Base-by-base conservation (phyloP, 495 filamentous ascomycete species). In the Lophium mytilinum region DNA sequence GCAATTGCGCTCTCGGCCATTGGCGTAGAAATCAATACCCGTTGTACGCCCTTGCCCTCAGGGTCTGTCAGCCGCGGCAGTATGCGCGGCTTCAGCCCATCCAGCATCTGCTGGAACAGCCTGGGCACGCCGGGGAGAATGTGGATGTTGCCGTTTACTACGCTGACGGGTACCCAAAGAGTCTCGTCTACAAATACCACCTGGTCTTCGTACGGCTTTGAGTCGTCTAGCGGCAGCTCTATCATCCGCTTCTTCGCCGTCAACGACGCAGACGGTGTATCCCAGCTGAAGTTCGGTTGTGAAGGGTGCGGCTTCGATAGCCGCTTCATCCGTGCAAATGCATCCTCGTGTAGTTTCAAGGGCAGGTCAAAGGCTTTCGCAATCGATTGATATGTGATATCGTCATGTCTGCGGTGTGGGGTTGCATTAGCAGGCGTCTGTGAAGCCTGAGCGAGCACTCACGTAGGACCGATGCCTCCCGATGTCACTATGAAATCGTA, bases 401-500 rank as follows among this genome's bases (percentile, higher is more conserved):
- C 93, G 66, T 98, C 93, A 73, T 97, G 93, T 53, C 86, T 93
- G 63, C 35, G 53, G 24, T 40, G 37, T 9, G 24, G 11, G 40
- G 4, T 43, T 18, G 36, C 10, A 39, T 58, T 52, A 62, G 50
- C 36, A 48, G 55, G 8, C 14, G 34, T 11, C 47, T 41, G 46
- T 57, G 55, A 59, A 47, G 53, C 51, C n/a, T 45, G 21, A 21
- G 1, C 12, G 15, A 33, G 19, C 35, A 73, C 77, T 63, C 67
- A 91, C 87, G 91, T 96, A 52, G 93, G 92, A 3, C 93, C 93
- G 66, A 98, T 96, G 24, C 93, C 93, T 52, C 93, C 93, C 62
- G 85, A 82, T 14, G 93, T 98, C 2, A 96, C 89, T 17, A 98
- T 89, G 56, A 96, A 87, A 72, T 96, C 93, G 66, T 96, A 96